phyloP scores from a whole-genome alignment of 768 basidiomycete genomes.

The Psilocybe cubensis region DNA sequence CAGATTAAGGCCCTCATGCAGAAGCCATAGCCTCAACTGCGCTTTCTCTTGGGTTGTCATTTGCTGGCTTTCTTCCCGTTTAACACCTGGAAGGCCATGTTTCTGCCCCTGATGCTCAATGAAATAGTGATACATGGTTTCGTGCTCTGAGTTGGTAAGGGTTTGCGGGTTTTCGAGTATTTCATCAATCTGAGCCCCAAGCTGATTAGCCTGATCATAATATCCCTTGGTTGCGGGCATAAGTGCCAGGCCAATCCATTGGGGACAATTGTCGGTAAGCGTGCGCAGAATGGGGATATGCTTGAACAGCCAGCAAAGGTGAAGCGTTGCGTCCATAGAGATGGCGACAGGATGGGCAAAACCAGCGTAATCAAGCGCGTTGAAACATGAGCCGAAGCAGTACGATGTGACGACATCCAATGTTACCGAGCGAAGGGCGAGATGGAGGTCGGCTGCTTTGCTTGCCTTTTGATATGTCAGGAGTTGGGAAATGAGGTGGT shows the following conservation, averaged over 20 bases:
- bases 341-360: slow-evolving; percentile 30
- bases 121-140: slow-evolving; percentile 39
- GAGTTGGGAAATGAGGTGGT: slow-evolving; percentile 24
- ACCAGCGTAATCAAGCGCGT: slow-evolving; percentile 23
- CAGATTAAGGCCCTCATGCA: slow-evolving; percentile 22
- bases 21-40: slow-evolving; percentile 12
- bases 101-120: slow-evolving; percentile 17
- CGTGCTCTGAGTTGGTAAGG: slow-evolving; percentile 31
- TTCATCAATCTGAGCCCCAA: slow-evolving; percentile 27
- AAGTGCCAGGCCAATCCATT: slow-evolving; percentile 16
- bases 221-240: slow-evolving; percentile 19
- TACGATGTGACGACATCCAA: slow-evolving; percentile 35
- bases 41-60: not conserved
- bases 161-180: slow-evolving; percentile 26
- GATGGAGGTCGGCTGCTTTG: slow-evolving; percentile 22
- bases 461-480: not conserved
- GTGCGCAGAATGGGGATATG: slow-evolving; percentile 25
- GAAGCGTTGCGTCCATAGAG: slow-evolving; percentile 18
- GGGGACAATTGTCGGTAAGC: slow-evolving; percentile 18
- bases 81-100: slow-evolving; percentile 3
- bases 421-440: slow-evolving; percentile 28
- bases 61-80: not conserved
- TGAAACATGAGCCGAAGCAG: slow-evolving; percentile 31
- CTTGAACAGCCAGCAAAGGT: slow-evolving; percentile 15
- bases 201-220: slow-evolving; percentile 14